phyloP scores from a whole-genome alignment of 2,329 filamentous ascomycete genomes.

The Penicillium sp. region DNA sequence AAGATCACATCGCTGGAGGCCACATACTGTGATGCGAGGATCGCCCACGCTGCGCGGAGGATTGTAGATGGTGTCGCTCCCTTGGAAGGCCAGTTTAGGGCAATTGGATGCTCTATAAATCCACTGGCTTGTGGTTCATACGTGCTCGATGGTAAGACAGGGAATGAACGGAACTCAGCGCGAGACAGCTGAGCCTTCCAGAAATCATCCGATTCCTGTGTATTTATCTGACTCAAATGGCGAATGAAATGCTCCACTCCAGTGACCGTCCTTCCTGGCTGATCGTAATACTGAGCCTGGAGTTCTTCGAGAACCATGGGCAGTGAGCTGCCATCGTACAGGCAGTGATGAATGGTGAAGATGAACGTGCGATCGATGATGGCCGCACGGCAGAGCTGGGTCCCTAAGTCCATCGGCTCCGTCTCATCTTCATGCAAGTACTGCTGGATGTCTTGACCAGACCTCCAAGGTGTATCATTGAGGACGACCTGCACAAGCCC shows the following conservation, averaged over 20 bases:
- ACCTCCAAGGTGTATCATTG: neutral
- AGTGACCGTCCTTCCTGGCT: neutral
- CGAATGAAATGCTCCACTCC: neutral
- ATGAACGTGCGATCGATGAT: neutral
- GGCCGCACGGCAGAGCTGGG: neutral
- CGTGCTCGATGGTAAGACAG: neutral
- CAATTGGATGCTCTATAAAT: neutral
- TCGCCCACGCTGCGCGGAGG: neutral
- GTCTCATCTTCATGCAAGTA: neutral
- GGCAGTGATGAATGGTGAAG: neutral
- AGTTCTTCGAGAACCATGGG: neutral
- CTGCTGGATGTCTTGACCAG: neutral
- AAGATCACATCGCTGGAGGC: neutral
- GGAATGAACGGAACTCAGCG: neutral
- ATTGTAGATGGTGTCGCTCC: neutral
- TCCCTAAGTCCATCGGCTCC: neutral
- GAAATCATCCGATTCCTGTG: neutral
- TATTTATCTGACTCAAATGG: neutral
- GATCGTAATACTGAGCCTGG: neutral
- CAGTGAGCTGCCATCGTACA: neutral
- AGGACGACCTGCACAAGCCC: conserved; percentile 1
- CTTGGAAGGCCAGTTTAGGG: neutral
- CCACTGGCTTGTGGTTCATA: neutral
- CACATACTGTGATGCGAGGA: neutral
- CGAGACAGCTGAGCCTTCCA: neutral